phyloP scores from a whole-genome alignment of 2,329 filamentous ascomycete species.

The Diaporthe batatas region DNA sequence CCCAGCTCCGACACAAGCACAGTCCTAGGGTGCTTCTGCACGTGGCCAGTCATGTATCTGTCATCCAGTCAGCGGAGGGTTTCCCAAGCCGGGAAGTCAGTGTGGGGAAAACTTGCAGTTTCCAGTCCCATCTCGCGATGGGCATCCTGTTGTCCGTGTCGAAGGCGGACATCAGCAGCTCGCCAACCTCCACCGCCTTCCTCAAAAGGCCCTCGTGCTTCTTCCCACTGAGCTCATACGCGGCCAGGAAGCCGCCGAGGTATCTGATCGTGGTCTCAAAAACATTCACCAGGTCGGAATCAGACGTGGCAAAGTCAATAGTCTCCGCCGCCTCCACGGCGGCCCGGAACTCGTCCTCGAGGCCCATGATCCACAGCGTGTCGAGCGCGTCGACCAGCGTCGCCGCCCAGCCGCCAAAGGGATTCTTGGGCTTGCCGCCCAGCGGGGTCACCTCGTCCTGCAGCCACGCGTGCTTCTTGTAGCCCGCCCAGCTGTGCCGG shows the following conservation, averaged over 20 bases:
- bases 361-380: slow-evolving; percentile 79
- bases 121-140: slow-evolving; percentile 69
- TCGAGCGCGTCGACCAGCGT: slow-evolving; percentile 78
- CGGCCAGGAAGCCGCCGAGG: slow-evolving; percentile 76
- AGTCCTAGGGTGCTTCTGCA: slow-evolving; percentile 59
- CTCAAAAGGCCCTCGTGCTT: slow-evolving; percentile 66
- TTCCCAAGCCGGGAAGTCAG: not conserved
- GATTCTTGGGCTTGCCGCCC: slow-evolving; percentile 63
- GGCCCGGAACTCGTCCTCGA: slow-evolving; percentile 74
- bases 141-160: slow-evolving; percentile 79
- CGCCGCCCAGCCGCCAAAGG: slow-evolving; percentile 76
- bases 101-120: slow-evolving; percentile 50
- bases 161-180: slow-evolving; percentile 75
- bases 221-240: slow-evolving; percentile 74
- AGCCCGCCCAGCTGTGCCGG: slow-evolving; percentile 69
- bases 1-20: slow-evolving; percentile 66
- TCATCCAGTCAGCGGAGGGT: slow-evolving; percentile 17
- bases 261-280: slow-evolving; percentile 69
- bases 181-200: slow-evolving; percentile 74
- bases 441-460: slow-evolving; percentile 74
- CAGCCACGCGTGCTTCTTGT: slow-evolving; percentile 74
- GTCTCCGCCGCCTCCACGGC: slow-evolving; percentile 69
- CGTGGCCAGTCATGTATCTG: slow-evolving; percentile 59
- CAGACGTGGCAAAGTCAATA: slow-evolving; percentile 73
- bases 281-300: slow-evolving; percentile 67